Base-by-base conservation (phyloP, 805 yeast species). In the Candida xyloterini region DNA sequence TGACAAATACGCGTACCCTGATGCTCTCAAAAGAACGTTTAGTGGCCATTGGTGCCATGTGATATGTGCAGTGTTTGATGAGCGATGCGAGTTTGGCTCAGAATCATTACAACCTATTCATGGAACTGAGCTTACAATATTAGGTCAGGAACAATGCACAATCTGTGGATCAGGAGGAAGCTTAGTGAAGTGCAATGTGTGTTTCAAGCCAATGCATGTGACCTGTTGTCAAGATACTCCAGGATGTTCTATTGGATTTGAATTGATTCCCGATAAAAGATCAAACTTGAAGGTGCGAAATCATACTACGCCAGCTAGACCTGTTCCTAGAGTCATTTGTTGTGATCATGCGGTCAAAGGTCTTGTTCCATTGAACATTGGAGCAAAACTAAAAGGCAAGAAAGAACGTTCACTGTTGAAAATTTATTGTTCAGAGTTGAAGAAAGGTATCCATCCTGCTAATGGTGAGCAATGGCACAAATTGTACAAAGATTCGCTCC, bases 1-100 rank as follows among this genome's bases (percentile, higher is more conserved):
- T 1, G 58, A 60, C 7, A 56, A 61, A 2, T 35, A 48, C 28
- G 70, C 71, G 1, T 60, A 60, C 22, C 80, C 85, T 0, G 90
- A 83, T 50, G 85, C 79, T 22, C 57, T 87, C 50, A 84, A 84
- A 52, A 70, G 87, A n/a, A 78, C 93, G 0, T 49, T 55, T 4
- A 74, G 70, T 40, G 85, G 85, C 1, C 68, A 71, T 42, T 89
- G 96, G 96, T 78, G 80, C 24, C 96, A 89, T 65, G 63, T 82
- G 3, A 45, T 76, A 2, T 89, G 97, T 62, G 81, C 90, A 0
- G 35, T 84, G 0, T 79, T 80, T 55, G 64, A 66, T 21, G 61
- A 73, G 4, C 62, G 65, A n/a, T 56, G 72, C 5, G 60, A 58
- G 21, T 76, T 71, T 53, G 77, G 70, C 0, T 24, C 67, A 1